A percentile compares a stretch with the other conserved stretches of the same genome.
phyloP scores from a whole-genome alignment of 331 rosid genomes.

The Phaseolus coccineus region DNA sequence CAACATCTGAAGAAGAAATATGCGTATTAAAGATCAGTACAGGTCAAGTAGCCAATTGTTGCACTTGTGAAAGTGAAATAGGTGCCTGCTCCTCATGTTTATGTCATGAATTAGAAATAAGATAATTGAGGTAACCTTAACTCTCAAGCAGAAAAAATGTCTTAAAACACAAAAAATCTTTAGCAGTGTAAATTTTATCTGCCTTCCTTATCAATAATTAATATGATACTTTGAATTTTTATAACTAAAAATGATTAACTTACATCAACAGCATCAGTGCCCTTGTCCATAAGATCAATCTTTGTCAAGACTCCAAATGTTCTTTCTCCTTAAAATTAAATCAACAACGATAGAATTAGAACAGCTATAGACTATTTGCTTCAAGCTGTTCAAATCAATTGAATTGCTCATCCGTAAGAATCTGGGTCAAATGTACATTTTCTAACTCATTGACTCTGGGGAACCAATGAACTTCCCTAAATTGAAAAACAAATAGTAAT shows the following conservation, averaged over 20 bases:
- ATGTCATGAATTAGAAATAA: not conserved
- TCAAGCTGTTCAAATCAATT: slow-evolving; percentile 26
- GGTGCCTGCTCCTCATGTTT: not conserved
- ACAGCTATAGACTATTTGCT: slow-evolving; percentile 8
- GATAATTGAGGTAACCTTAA: not conserved
- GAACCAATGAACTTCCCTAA: slow-evolving; percentile 10
- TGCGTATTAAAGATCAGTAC: slow-evolving; percentile 14
- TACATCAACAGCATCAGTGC: slow-evolving; percentile 97
- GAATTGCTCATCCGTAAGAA: slow-evolving; percentile 14
- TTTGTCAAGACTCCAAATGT: slow-evolving; percentile 94
- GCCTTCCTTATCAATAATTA: not conserved
- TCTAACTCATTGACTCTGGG: not conserved
- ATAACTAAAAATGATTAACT: slow-evolving; percentile 46
- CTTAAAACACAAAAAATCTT: slow-evolving; percentile 28
- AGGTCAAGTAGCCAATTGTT: slow-evolving; percentile 10
- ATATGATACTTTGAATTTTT: not conserved
- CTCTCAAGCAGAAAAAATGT: slow-evolving; percentile 19
- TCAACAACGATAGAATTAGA: slow-evolving; percentile 26
- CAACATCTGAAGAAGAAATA: slow-evolving; percentile 63
- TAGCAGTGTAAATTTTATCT: not conserved
- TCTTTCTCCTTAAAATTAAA: slow-evolving; percentile 81
- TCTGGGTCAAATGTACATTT: slow-evolving; percentile 10
- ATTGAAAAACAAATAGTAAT: slow-evolving; percentile 27
- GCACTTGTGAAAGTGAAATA: not conserved
- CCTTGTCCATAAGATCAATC: slow-evolving; percentile 99